Evolutionary conservation across 1,284 basidiomycete species (phyloP).

Genomic region (Xanthoconium separans): DNA sequence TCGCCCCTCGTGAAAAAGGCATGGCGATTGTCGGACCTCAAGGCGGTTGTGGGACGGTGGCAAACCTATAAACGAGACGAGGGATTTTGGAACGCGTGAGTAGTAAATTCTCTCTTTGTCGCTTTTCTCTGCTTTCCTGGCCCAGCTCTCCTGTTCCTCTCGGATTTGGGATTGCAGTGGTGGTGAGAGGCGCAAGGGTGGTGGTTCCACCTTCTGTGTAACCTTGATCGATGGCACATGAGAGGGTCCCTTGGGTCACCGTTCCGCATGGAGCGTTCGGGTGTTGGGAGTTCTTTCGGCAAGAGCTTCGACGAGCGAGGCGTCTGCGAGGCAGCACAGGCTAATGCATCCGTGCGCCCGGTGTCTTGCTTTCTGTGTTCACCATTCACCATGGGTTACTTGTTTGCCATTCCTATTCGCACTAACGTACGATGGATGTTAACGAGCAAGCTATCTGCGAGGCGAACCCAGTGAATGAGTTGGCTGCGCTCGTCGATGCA

Average conservation of each 20-base stretch:
- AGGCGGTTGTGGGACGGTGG: conserved; percentile 43
- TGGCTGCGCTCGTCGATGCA: conserved; percentile 2
- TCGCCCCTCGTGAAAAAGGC: conserved; percentile 41
- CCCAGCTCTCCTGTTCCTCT: neutral
- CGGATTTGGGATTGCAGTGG: neutral
- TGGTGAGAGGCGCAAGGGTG: neutral
- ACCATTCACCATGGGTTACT: neutral
- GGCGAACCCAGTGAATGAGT: conserved; percentile 21
- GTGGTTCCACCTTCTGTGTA: neutral
- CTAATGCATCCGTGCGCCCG: conserved; percentile 3
- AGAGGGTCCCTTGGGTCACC: conserved; percentile 12
- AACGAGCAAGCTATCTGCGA: conserved; percentile 19
- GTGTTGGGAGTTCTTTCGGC: neutral
- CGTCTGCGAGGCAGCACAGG: conserved; percentile 19
- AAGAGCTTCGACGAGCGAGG: conserved; percentile 15
- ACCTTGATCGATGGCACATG: conserved; percentile 17
- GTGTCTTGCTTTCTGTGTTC: conserved; percentile 14
- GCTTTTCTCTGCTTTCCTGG: neutral
- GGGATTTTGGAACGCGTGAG: conserved; percentile 64
- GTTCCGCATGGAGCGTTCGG: conserved; percentile 8
- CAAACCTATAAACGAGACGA: conserved; percentile 55
- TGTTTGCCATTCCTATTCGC: neutral
- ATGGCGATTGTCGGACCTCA: conserved; percentile 60
- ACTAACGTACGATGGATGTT: neutral
- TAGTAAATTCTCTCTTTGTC: conserved; percentile 4